Evolutionary conservation across 345 rosid genomes (phyloP), one percentile per base, ranked within the genome.

Genomic region (Eucalyptus grandis): DNA sequence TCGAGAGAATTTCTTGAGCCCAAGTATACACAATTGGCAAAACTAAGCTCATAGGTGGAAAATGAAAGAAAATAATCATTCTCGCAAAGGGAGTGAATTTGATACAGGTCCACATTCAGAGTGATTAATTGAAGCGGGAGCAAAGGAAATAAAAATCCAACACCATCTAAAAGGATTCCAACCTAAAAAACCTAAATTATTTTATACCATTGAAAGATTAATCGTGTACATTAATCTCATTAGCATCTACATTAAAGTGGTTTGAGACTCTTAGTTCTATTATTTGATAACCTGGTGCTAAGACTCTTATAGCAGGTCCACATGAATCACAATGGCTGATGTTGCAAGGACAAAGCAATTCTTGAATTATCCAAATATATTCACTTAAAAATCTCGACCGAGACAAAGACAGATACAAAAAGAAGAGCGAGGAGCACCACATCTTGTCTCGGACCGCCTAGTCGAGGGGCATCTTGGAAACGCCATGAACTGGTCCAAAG

Each of bases 391-490:
- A 56, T 56, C 62, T 24, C 62, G 62, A 56, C 62, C 62, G 62
- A 56, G 62, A 56, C 62, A 22, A 0, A 24, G 62, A 56, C 30
- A 56, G 26, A 53, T 53, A 53, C 24, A 56, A 22, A 56, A 53
- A 56, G 24, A 9, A 56, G 69, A 30, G 34, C 31, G 69, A 67
- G 37, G 37, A 67, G 77, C 77, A 67, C 40, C 19, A n/a, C 12
- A 69, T 69, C 44, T 34, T 77, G 83, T 77, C 27, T 77, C 50
- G 54, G 89, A 88, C 87, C 72, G 50, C 95, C 89, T 94, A 89
- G 95, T 90, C 95, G 95, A 94, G 94, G 95, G 90, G 95, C 89
- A 94, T 94, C 95, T 5, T 50, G 85, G 87, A 80, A 87, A 31
- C 58, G 58, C 44, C 67, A 56, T 40, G 46, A 31, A 40, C 12